Base-by-base conservation (phyloP, 768 basidiomycete species). In the Lyophyllum atratum region DNA sequence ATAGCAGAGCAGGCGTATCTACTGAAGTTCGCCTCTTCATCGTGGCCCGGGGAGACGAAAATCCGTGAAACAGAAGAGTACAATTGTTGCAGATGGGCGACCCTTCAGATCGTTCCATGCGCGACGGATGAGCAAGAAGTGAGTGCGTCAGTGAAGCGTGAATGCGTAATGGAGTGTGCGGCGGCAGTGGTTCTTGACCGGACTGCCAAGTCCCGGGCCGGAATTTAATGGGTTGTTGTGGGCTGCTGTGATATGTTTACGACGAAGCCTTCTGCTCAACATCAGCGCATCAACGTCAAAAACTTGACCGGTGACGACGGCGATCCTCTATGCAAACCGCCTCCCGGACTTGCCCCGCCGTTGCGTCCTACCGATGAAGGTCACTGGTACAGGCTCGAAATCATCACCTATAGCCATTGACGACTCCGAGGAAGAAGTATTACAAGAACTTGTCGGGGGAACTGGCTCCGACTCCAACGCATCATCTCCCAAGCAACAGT, bases 401-500 rank as follows among this genome's bases (percentile, higher is more conserved):
- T 61, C 46, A 19, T 78, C 73, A 26, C 77, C 77, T 31, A 76
- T 76, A 19, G 59, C 68, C 34, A 66, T 77, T 31, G 73, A 76
- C 47, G 75, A 77, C 57, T 77, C 76, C 26, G 77, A 78, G 60
- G 73, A 75, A 26, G 77, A 78, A 45, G 73, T 74, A 4, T 19
- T 72, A 1, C 59, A 72, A 19, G 70, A 71, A 45, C 66, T 76
- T 19, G 64, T 76, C 9, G 64, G 47, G 49, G 55, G 64, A 33
- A 33, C 39, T 43, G 53, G 49, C 29, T 63, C 54, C 56, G 59
- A 55, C 26, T 33, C 50, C 39, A 48, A 26, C 21, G 25, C 37
- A 37, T n/a, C 49, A 31, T 44, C 22, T 37, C 42, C 28, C 53
- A 15, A 21, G n/a, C 48, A 31, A 21, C 33, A 29, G 39, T 28